A percentile compares a stretch with the other conserved stretches of the same genome.
phyloP scores from a whole-genome alignment of 371 early-diverging fungal species.

The Circinella minor region DNA sequence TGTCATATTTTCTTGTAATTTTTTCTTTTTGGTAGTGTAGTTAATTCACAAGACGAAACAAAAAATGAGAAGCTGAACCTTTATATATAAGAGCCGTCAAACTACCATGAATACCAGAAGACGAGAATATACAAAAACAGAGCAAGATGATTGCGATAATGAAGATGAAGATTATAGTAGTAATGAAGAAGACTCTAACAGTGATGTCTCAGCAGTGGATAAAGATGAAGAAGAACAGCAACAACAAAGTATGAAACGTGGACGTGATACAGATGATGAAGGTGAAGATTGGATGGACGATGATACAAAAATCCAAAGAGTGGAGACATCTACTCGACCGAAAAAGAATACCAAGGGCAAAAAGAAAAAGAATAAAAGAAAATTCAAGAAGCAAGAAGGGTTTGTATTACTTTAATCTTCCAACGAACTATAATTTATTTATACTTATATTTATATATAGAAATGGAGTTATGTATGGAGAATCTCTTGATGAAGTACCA shows the following conservation, averaged over 20 bases:
- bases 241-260: neutral
- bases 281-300: neutral
- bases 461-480: slow-evolving; percentile 58
- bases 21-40: neutral
- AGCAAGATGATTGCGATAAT: neutral
- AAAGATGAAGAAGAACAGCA: neutral
- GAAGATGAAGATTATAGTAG: neutral
- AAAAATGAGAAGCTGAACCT: neutral
- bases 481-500: slow-evolving; percentile 58
- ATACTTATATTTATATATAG: neutral
- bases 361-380: slow-evolving; percentile 2
- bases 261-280: neutral
- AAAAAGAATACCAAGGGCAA: neutral
- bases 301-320: neutral
- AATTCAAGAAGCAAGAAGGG: slow-evolving; percentile 4
- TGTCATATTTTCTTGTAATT: neutral
- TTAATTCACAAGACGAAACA: neutral
- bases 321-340: neutral
- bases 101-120: neutral
- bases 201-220: neutral
- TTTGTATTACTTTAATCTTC: neutral
- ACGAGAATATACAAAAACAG: neutral
- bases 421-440: too few relatives aligned
- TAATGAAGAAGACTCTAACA: neutral
- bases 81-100: neutral